Percentiles rank a stretch among this genome's conserved stretches.
Evolutionary conservation across 305 asterid species (phyloP).

Genomic region (Striga hermonthica): DNA sequence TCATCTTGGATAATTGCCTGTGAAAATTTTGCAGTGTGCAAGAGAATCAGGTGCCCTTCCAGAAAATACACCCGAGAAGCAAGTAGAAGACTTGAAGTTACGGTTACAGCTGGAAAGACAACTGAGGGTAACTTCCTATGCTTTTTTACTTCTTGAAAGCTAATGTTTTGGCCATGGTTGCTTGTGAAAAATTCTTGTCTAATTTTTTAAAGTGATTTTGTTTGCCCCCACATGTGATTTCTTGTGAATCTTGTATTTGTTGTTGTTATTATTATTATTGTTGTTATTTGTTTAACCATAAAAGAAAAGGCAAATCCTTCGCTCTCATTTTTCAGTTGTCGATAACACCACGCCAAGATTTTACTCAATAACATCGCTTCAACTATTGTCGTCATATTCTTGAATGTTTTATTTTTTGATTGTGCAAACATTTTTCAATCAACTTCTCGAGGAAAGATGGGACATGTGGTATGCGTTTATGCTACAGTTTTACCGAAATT

Average conservation of each 20-base stretch:
- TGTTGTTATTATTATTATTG: no score
- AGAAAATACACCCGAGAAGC: conserved; percentile 80
- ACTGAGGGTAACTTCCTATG: conserved; percentile 58
- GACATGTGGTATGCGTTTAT: conserved; percentile 25
- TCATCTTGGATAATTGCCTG: conserved; percentile 23
- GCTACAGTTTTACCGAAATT: conserved; percentile 30
- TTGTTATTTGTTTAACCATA: no score
- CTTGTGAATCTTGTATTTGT: no score
- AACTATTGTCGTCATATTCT: background rate
- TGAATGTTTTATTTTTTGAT: conserved; percentile 13
- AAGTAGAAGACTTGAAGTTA: conserved; percentile 75
- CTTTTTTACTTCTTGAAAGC: conserved; percentile 11
- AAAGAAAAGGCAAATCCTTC: background rate
- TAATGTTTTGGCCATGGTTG: background rate
- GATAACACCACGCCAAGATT: background rate
- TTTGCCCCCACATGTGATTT: background rate
- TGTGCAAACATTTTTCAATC: background rate
- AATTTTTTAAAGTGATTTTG: background rate
- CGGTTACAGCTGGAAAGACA: conserved; percentile 77
- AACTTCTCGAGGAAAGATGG: conserved; percentile 5
- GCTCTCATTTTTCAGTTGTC: background rate
- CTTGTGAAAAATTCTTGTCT: background rate
- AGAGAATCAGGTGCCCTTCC: conserved; percentile 80
- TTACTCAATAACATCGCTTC: background rate
- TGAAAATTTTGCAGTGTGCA: conserved; percentile 58